Conservation (phyloP, 139 green algal genomes). For the Tetraselmis chui region DNA sequence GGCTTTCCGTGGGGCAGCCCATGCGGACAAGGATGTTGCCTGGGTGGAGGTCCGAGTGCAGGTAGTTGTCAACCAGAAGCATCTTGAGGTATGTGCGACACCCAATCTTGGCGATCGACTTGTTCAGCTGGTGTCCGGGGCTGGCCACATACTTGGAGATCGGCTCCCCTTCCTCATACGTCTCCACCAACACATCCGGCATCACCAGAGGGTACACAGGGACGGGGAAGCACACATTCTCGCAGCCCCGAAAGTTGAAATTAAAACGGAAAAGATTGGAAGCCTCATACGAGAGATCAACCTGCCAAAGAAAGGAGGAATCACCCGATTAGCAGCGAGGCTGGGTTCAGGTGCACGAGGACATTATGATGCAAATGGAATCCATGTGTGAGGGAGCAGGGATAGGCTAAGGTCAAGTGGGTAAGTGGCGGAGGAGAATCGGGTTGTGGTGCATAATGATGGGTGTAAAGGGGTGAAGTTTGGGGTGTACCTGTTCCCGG, state of each 20-base stretch:
- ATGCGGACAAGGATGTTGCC: conserved; percentile 84
- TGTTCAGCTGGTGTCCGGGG: conserved; percentile 1
- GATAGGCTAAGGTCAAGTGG: neutral
- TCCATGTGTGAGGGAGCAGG: too few relatives aligned
- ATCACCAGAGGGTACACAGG: conserved; percentile 89
- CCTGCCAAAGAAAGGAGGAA: conserved; percentile 43
- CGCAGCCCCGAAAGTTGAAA: conserved; percentile 83
- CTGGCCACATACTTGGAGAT: conserved; percentile 50
- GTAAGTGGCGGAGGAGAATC: neutral
- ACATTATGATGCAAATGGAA: too few relatives aligned
- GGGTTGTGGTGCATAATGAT: too few relatives aligned
- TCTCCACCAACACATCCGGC: conserved; percentile 86
- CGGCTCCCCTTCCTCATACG: conserved; percentile 83
- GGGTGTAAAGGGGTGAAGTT: neutral
- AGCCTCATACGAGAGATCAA: conserved; percentile 87
- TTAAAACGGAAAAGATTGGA: conserved; percentile 85
- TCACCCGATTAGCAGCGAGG: too few relatives aligned
- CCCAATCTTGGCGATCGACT: conserved; percentile 57
- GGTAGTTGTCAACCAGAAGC: conserved; percentile 94
- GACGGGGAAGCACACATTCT: conserved; percentile 74
- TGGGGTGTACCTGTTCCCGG: conserved; percentile 65
- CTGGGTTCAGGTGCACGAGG: too few relatives aligned
- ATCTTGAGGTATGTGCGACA: conserved; percentile 86
- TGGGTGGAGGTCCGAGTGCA: conserved; percentile 84
- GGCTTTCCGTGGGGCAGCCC: conserved; percentile 20